Evolutionary conservation across 768 basidiomycete genomes (phyloP).

Genomic region (Solioccasus polychromus): DNA sequence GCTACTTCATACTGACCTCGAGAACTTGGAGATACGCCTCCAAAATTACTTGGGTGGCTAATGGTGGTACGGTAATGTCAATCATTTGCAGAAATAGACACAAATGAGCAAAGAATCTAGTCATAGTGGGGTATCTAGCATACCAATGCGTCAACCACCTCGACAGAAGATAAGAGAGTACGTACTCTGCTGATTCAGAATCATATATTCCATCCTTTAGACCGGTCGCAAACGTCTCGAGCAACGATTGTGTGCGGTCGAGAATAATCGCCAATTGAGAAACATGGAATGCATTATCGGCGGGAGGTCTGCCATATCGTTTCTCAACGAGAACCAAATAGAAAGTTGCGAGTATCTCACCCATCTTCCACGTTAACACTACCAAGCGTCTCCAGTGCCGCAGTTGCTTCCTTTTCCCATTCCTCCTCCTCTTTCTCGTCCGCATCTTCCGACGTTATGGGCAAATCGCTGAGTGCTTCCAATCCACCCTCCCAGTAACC

Average conservation of each 20-base stretch:
- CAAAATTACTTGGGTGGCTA: conserved; percentile 76
- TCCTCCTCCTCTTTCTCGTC: conserved; percentile 47
- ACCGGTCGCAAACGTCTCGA: conserved; percentile 65
- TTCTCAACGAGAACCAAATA: conserved; percentile 1
- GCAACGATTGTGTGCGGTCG: conserved; percentile 59
- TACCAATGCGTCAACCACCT: conserved; percentile 1
- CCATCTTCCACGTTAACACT: conserved; percentile 62
- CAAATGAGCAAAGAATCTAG: conserved; percentile 91
- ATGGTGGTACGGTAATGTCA: conserved; percentile 65
- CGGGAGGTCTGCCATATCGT: conserved; percentile 42
- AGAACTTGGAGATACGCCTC: conserved; percentile 87
- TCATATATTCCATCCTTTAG: conserved; percentile 51
- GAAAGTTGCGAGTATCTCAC: conserved; percentile 34
- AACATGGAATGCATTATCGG: conserved; percentile 76
- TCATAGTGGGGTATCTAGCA: conserved; percentile 63
- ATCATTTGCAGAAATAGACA: conserved; percentile 87
- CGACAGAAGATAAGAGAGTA: conserved; percentile 8
- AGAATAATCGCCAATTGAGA: conserved; percentile 80
- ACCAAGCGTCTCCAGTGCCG: conserved; percentile 55
- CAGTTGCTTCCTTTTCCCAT: conserved; percentile 65
- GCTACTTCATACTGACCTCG: conserved; percentile 48
- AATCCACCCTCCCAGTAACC: conserved; percentile 80
- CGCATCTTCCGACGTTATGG: conserved; percentile 19
- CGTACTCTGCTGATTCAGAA: conserved; percentile 55
- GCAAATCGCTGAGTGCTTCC: conserved; percentile 41